Conservation (phyloP, 2,329 filamentous ascomycete genomes). For the Emydomyces testavorans region DNA sequence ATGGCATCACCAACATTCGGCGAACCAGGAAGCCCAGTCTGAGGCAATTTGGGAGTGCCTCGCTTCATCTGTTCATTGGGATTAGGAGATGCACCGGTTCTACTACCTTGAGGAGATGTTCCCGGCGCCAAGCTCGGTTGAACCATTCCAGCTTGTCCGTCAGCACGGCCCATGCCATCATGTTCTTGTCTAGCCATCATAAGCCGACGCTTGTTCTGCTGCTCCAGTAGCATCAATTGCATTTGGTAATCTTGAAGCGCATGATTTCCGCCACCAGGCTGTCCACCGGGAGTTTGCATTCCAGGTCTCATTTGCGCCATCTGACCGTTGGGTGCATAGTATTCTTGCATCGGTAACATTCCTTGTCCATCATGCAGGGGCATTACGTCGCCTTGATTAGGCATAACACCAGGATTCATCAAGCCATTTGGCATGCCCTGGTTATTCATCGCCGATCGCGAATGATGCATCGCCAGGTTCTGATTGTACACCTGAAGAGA, state of each 20-base stretch:
- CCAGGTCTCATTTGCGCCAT: slow-evolving; percentile 32
- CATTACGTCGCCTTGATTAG: slow-evolving; percentile 74
- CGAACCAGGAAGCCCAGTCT: slow-evolving; percentile 45
- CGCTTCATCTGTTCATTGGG: slow-evolving; percentile 53
- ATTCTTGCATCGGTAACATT: slow-evolving; percentile 39
- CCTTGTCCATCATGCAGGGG: slow-evolving; percentile 53
- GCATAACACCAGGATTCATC: slow-evolving; percentile 53
- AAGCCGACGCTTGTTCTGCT: slow-evolving; percentile 56
- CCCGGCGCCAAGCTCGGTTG: slow-evolving; percentile 36
- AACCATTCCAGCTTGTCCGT: slow-evolving; percentile 36
- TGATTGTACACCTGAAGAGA: slow-evolving; percentile 79
- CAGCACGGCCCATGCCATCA: slow-evolving; percentile 46
- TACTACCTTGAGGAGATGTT: slow-evolving; percentile 48
- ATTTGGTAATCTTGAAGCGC: slow-evolving; percentile 59
- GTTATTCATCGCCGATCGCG: slow-evolving; percentile 63
- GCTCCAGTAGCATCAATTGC: slow-evolving; percentile 57
- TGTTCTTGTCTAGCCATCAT: slow-evolving; percentile 58
- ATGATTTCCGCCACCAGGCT: slow-evolving; percentile 42
- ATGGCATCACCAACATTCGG: slow-evolving; percentile 47
- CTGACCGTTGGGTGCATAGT: slow-evolving; percentile 46
- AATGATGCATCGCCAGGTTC: slow-evolving; percentile 68
- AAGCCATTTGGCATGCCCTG: slow-evolving; percentile 67
- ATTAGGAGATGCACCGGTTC: slow-evolving; percentile 49
- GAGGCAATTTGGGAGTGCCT: slow-evolving; percentile 49
- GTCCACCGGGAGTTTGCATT: slow-evolving; percentile 23